A percentile compares a stretch with the other conserved stretches of the same genome.
These are phyloP conservation scores for Rauvolfia tetraphylla DNA, from an alignment of 257 asterid species.

Conservation along the genomic window DNA sequence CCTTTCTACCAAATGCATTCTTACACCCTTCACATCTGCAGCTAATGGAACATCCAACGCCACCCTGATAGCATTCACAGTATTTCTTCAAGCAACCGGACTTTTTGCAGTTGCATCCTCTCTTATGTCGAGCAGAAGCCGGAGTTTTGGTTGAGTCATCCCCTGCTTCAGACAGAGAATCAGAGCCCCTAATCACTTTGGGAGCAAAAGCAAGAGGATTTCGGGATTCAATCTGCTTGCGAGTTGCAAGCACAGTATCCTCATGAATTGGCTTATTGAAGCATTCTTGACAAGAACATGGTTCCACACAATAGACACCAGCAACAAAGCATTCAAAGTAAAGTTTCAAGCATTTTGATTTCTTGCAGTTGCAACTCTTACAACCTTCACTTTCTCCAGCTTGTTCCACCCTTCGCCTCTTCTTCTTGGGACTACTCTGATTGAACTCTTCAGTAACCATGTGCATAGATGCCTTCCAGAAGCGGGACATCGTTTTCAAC, in stretches of 20 bases:
- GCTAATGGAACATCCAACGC: conserved; percentile 91
- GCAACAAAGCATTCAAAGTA: conserved; percentile 99
- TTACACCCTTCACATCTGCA: conserved; percentile 97
- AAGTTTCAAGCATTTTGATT: conserved; percentile 93
- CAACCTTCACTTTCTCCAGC: conserved; percentile 63
- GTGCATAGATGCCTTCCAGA: conserved; percentile 38
- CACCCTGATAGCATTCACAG: conserved; percentile 99
- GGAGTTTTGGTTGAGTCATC: conserved; percentile 86
- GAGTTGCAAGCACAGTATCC: conserved; percentile 91
- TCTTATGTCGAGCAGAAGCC: conserved; percentile 95
- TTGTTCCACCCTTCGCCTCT: conserved; percentile 66
- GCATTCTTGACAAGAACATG: conserved; percentile 89
- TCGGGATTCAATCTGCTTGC: conserved; percentile 91
- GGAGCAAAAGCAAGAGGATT: conserved; percentile 99
- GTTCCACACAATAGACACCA: conserved; percentile 94
- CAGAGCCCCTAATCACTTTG: conserved; percentile 67
- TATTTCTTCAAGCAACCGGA: conserved; percentile 94
- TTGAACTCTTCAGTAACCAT: conserved; percentile 50
- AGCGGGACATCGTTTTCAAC: conserved; percentile 36
- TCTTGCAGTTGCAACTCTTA: conserved; percentile 95
- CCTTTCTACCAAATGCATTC: conserved; percentile 84
- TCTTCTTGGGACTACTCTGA: conserved; percentile 85
- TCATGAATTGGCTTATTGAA: conserved; percentile 95
- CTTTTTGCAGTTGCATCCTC: conserved; percentile 99
- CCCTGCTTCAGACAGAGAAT: conserved; percentile 50